These are phyloP conservation scores for Eragrostis curvula DNA, from an alignment of 176 grass and related monocot genomes.

Conservation along the genomic window DNA sequence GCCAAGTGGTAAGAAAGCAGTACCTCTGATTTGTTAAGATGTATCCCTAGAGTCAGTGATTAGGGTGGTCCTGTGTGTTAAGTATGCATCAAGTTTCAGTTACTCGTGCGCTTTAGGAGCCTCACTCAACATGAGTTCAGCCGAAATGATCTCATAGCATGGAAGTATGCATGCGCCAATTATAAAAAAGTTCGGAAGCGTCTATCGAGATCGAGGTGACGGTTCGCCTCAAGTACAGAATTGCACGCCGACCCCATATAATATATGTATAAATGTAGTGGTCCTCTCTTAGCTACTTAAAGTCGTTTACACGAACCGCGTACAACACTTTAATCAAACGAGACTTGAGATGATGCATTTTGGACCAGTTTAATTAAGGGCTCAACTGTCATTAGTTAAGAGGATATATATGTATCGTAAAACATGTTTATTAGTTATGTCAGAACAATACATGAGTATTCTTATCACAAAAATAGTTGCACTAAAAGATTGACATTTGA, in stretches of 20 bases:
- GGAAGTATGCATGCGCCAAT: conserved; percentile 25
- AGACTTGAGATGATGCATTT: background rate
- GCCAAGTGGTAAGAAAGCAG: conserved; percentile 1
- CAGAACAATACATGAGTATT: too few relatives aligned
- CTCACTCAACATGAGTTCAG: conserved; percentile 33
- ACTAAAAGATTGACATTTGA: background rate
- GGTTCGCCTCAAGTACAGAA: conserved; percentile 17
- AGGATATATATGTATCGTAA: too few relatives aligned
- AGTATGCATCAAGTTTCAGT: conserved; percentile 18
- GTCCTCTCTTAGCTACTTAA: conserved; percentile 9
- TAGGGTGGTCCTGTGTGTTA: conserved; percentile 23
- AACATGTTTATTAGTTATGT: too few relatives aligned
- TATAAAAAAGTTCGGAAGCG: conserved; percentile 11
- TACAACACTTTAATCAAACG: background rate
- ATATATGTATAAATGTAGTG: background rate
- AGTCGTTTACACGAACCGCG: background rate
- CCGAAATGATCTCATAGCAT: conserved; percentile 47
- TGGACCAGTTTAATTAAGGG: background rate
- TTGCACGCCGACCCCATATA: conserved; percentile 14
- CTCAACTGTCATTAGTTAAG: background rate
- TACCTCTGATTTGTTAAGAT: conserved; percentile 27
- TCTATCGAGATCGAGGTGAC: conserved; percentile 32
- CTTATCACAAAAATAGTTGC: background rate
- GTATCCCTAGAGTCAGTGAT: background rate
- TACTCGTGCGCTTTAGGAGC: conserved; percentile 17